Evolutionary conservation across 139 green algal species (phyloP).

Genomic region (Coelastrella sp.): DNA sequence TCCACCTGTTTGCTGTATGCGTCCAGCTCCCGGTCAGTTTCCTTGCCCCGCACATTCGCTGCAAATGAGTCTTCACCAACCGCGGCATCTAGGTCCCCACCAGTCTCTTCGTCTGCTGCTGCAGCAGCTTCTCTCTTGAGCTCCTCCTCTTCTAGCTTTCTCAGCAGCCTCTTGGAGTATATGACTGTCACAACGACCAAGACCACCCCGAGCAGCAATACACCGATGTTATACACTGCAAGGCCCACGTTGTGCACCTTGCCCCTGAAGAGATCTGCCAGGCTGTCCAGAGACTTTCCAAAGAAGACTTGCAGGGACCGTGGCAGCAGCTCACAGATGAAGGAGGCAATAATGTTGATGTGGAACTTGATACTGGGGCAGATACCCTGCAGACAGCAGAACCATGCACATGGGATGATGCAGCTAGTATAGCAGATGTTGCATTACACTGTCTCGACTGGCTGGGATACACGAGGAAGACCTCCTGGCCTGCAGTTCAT

Average conservation of each 20-base stretch:
- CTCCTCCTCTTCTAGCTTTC: slow-evolving; percentile 1
- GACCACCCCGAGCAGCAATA: slow-evolving; percentile 2
- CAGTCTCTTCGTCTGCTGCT: not conserved
- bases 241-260: not conserved
- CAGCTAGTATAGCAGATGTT: not conserved
- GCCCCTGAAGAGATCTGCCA: slow-evolving; percentile 43
- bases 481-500: no score
- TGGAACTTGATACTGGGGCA: slow-evolving; percentile 37
- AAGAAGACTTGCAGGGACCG: slow-evolving; percentile 27
- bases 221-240: slow-evolving; percentile 28
- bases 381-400: slow-evolving; percentile 30
- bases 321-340: not conserved
- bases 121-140: not conserved
- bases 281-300: not conserved
- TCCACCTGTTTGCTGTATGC: no score
- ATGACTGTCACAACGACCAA: not conserved
- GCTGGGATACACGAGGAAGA: not conserved
- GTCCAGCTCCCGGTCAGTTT: no score
- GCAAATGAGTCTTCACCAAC: no score
- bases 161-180: not conserved
- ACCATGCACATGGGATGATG: not conserved
- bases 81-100: not conserved
- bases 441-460: not conserved
- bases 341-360: slow-evolving; percentile 14
- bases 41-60: no score